Evolutionary conservation across 345 rosid genomes (phyloP), one percentile per base, ranked within the genome.

Genomic region (Rhodamnia argentea): DNA sequence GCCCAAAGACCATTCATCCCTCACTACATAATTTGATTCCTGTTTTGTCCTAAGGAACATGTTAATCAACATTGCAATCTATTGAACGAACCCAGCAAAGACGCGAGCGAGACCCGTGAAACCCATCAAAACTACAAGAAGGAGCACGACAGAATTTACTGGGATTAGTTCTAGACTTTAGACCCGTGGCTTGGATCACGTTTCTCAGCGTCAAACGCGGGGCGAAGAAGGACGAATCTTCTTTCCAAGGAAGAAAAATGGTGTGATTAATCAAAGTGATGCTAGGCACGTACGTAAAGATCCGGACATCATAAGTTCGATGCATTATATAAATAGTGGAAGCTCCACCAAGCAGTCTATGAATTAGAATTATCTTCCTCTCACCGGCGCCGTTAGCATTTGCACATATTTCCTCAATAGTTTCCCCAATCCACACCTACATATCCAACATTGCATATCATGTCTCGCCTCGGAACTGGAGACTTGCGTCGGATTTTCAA

Each of bases 401-500:
- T 64, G 20, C 76, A 2, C 44, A 64, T 32, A 29, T 32, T 64
- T 64, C 76, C 27, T 64, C 76, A 29, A 15, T 32, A 64, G 75
- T 62, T 15, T 62, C 42, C 75, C 42, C 75, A 7, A 7, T 62
- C 22, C 15, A 16, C 75, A 29, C 75, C 22, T 7, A 27, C 22
- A 29, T 3, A 62, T 62, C 75, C 22, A 15, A 10, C 75, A 29
- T 44, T 44, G 47, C 47, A 44, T 44, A 44, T 44, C 47, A 44
- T 91, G 96, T 88, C 86, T 87, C 86, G 89, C 52, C 91, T 96
- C 7, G 88, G 70, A 86, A 62, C 83, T 57, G 84, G 53, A 52
- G 96, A 95, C 84, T 44, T 96, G 91, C 89, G 52, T 24, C 87
- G 95, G 88, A 94, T 94, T 52, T 96, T 96, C 90, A 86, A 90